phyloP scores from a whole-genome alignment of 2,329 filamentous ascomycete species.

The Stagonosporopsis cucurbitacearum region DNA sequence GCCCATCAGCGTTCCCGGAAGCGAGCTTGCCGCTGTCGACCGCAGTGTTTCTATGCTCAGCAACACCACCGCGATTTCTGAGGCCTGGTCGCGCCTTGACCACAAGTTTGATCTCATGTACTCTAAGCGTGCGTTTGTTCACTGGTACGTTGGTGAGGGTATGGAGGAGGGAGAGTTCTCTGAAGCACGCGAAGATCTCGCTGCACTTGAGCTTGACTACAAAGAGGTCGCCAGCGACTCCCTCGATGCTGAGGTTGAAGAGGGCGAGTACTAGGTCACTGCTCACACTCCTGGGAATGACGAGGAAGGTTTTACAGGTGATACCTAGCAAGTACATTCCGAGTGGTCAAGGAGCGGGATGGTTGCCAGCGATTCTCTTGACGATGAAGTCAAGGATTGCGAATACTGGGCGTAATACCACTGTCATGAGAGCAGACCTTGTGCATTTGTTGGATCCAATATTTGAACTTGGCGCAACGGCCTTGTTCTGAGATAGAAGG shows the following conservation, averaged over 20 bases:
- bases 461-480: slow-evolving; percentile 11
- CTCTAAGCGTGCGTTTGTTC: slow-evolving; percentile 77
- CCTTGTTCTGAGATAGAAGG: slow-evolving; percentile 10
- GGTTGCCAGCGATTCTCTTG: slow-evolving; percentile 72
- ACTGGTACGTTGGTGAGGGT: slow-evolving; percentile 86
- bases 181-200: slow-evolving; percentile 84
- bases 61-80: slow-evolving; percentile 76
- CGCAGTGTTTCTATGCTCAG: slow-evolving; percentile 86
- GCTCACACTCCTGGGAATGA: too few relatives aligned
- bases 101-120: slow-evolving; percentile 82
- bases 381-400: slow-evolving; percentile 64
- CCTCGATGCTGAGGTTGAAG: slow-evolving; percentile 61
- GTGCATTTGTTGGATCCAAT: slow-evolving; percentile 26
- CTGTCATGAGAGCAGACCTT: slow-evolving; percentile 19
- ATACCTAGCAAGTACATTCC: too few relatives aligned
- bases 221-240: slow-evolving; percentile 75
- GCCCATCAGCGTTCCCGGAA: slow-evolving; percentile 92
- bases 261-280: too few relatives aligned
- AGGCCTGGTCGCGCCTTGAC: slow-evolving; percentile 75
- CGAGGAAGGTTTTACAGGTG: too few relatives aligned
- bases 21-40: slow-evolving; percentile 96
- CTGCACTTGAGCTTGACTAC: too few relatives aligned
- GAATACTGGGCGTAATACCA: slow-evolving; percentile 51
- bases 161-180: slow-evolving; percentile 94
- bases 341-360: too few relatives aligned